Percentiles rank a stretch among this genome's conserved stretches.
Conservation (phyloP, 2,329 filamentous ascomycete genomes). For the Blastomyces gilchristii region DNA sequence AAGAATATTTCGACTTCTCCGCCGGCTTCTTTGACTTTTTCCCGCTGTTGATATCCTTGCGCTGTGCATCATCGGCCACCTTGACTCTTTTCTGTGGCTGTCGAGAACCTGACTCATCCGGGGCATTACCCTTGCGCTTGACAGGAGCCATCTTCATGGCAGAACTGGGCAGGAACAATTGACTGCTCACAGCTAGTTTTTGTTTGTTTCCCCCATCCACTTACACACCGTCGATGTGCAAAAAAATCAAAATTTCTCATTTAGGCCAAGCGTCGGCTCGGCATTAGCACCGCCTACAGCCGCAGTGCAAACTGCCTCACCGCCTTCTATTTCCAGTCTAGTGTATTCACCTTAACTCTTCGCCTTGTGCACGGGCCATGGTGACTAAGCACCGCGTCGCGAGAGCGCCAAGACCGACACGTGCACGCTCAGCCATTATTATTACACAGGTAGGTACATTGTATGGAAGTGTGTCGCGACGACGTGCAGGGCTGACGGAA, state of each 20-base stretch:
- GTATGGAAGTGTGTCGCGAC: conserved; percentile 2
- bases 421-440: background rate
- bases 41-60: conserved; percentile 27
- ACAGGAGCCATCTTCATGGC: conserved; percentile 33
- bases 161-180: conserved; percentile 4
- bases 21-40: conserved; percentile 19
- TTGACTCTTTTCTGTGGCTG: conserved; percentile 34
- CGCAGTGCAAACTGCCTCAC: conserved; percentile 5
- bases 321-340: conserved; percentile 4
- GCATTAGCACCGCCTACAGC: conserved; percentile 7
- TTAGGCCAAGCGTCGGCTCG: conserved; percentile 9
- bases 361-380: background rate
- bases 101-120: conserved; percentile 27
- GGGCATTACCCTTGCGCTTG: conserved; percentile 37
- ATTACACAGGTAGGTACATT: too few relatives aligned
- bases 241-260: conserved; percentile 12
- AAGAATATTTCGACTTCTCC: conserved; percentile 15
- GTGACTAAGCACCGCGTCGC: conserved; percentile 6
- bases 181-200: background rate
- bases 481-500: background rate
- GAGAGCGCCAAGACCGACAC: conserved; percentile 7
- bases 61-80: conserved; percentile 28
- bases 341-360: background rate
- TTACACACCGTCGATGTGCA: background rate
- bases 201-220: background rate